phyloP scores from a whole-genome alignment of 2,329 filamentous ascomycete genomes.

The Neoascochyta sp. region DNA sequence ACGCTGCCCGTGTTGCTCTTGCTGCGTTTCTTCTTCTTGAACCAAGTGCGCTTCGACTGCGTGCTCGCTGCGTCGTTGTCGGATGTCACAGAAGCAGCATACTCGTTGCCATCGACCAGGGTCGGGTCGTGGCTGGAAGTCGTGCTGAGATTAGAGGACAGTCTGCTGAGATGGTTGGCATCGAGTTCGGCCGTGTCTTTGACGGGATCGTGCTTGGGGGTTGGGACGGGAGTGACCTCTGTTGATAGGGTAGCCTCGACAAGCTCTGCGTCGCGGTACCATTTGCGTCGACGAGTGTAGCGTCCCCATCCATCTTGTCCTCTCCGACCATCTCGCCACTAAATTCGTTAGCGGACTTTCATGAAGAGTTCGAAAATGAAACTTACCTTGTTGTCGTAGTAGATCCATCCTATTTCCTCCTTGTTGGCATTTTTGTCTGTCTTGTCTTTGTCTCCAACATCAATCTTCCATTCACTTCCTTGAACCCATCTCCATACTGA shows the following conservation, averaged over 20 bases:
- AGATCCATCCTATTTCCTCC: conserved; percentile 80
- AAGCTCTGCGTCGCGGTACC: conserved; percentile 93
- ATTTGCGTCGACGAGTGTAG: conserved; percentile 90
- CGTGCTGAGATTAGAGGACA: conserved; percentile 23
- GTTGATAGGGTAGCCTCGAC: conserved; percentile 62
- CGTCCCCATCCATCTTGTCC: conserved; percentile 88
- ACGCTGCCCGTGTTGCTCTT: conserved; percentile 30
- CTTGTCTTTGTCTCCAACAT: conserved; percentile 56
- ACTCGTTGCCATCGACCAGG: conserved; percentile 25
- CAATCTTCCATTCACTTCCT: conserved; percentile 81
- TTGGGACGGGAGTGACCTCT: conserved; percentile 45
- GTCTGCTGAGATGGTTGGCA: conserved; percentile 18
- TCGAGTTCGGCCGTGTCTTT: conserved; percentile 21
- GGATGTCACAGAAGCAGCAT: conserved; percentile 20
- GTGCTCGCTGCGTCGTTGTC: conserved; percentile 34
- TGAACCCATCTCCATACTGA: conserved; percentile 77
- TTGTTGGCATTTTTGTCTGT: conserved; percentile 36
- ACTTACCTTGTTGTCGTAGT: conserved; percentile 89
- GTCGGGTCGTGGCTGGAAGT: conserved; percentile 20
- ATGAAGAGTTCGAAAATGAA: background rate
- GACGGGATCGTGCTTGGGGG: conserved; percentile 35
- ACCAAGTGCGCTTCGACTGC: conserved; percentile 35
- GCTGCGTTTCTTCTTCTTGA: conserved; percentile 30
- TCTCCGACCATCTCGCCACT: conserved; percentile 87
- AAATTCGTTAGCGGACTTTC: conserved; percentile 9